phyloP scores from a whole-genome alignment of 83 land plant species.

The Picea engelmannii region DNA sequence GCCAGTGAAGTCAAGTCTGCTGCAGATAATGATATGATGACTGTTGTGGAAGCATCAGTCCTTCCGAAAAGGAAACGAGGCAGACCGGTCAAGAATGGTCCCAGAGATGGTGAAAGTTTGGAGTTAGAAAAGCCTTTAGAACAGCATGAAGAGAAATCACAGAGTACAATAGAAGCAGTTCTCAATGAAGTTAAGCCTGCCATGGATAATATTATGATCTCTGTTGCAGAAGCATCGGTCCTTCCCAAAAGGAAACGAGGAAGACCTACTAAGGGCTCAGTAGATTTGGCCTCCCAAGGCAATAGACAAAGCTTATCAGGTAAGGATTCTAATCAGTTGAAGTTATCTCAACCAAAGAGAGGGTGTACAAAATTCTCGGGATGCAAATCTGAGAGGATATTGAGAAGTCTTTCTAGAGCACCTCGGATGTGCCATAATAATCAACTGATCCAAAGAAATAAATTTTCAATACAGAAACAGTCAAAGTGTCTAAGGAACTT shows the following conservation, averaged over 20 bases:
- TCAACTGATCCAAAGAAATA: background rate
- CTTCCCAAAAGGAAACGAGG: background rate
- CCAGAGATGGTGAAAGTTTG: too few relatives aligned
- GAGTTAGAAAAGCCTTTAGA: background rate
- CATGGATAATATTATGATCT: background rate
- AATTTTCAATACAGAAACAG: background rate
- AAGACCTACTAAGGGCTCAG: background rate
- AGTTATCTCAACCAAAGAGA: background rate
- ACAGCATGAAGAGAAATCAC: background rate
- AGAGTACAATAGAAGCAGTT: background rate
- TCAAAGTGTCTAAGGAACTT: background rate
- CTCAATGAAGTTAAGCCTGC: background rate
- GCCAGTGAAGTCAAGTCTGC: background rate
- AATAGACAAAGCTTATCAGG: background rate
- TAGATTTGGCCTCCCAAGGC: background rate
- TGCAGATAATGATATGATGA: background rate
- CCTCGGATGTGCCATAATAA: background rate
- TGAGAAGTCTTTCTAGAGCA: background rate
- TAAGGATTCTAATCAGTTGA: background rate
- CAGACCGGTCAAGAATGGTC: background rate
- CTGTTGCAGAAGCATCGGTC: constrained; percentile 1
- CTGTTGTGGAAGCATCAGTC: background rate
- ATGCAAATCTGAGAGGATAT: too few relatives aligned
- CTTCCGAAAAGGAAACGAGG: constrained; percentile 4
- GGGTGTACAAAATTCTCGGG: too few relatives aligned